Evolutionary conservation across 805 yeast species (phyloP), one percentile per base, ranked within the genome.

Genomic region (Yarrowia sp.): DNA sequence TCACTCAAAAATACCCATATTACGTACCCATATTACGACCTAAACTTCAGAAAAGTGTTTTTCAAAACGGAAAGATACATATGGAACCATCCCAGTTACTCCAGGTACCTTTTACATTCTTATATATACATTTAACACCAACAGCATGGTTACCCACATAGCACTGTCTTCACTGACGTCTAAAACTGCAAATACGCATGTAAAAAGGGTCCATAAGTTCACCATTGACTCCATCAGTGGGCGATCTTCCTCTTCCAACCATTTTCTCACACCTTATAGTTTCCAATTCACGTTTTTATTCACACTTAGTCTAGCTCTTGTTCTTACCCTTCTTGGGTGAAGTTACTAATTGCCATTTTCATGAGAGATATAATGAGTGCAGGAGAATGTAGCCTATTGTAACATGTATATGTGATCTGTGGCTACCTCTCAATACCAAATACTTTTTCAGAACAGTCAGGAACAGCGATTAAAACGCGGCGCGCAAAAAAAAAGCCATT

Each of bases 161-260:
- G n/a, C n/a, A n/a, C n/a, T n/a, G n/a, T n/a, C n/a, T n/a, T n/a
- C n/a, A n/a, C n/a, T n/a, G n/a, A 48, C 36, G 36, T 48, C 11
- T 30, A 11, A 24, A 48, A 48, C 36, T 36, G 52, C 52, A 48
- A 48, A 36, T 48, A 48, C 52, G 52, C 52, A 36, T 48, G 52
- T 11, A 36, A 48, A 16, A 12, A 48, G 17, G 36, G n/a, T 36
- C 52, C 5, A 11, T 8, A 28, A 48, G 36, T 48, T 48, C 24
- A 48, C 52, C 52, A 28, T 48, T 28, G 36, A 26, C 6, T 36
- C 52, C n/a, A 48, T 36, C 52, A 30, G 19, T 24, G 52, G 30
- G 52, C 30, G n/a, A n/a, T n/a, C n/a, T n/a, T n/a, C n/a, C n/a
- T n/a, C n/a, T n/a, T n/a, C 38, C 38, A 33, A 33, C 38, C 16